Evolutionary conservation across 768 basidiomycete genomes (phyloP).

Genomic region (Collybia sordida): DNA sequence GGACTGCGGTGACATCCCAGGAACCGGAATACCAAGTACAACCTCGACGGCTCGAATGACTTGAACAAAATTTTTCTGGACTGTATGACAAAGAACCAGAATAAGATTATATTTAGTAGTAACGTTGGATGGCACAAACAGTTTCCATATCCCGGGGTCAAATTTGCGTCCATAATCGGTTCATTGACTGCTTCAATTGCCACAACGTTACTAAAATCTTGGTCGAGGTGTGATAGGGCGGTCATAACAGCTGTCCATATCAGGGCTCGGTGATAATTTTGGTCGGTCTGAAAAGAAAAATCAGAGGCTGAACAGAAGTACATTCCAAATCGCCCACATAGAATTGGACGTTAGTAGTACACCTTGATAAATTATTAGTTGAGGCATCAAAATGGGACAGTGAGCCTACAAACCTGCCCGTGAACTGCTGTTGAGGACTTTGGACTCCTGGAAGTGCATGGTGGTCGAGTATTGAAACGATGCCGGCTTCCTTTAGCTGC

Average conservation of each 20-base stretch:
- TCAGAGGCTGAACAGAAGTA: background rate
- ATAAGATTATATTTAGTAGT: background rate
- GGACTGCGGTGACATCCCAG: conserved; percentile 18
- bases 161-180: conserved; percentile 66
- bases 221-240: conserved; percentile 64
- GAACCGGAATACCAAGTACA: conserved; percentile 52
- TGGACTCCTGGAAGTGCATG: conserved; percentile 75
- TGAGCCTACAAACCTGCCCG: conserved; percentile 53
- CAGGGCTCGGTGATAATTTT: conserved; percentile 76
- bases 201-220: conserved; percentile 62
- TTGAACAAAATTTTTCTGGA: conserved; percentile 68
- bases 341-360: conserved; percentile 68
- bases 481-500: conserved; percentile 61
- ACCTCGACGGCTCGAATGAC: conserved; percentile 67
- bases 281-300: conserved; percentile 44
- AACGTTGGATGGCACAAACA: conserved; percentile 42
- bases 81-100: conserved; percentile 29
- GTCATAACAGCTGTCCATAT: conserved; percentile 86
- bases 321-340: conserved; percentile 44
- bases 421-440: conserved; percentile 58
- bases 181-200: conserved; percentile 80
- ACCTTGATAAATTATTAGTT: conserved; percentile 36
- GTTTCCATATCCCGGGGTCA: conserved; percentile 68
- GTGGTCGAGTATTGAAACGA: conserved; percentile 63
- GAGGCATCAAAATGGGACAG: background rate